Conservation (phyloP, 2,329 filamentous ascomycete species). For the Neonectria punicea region DNA sequence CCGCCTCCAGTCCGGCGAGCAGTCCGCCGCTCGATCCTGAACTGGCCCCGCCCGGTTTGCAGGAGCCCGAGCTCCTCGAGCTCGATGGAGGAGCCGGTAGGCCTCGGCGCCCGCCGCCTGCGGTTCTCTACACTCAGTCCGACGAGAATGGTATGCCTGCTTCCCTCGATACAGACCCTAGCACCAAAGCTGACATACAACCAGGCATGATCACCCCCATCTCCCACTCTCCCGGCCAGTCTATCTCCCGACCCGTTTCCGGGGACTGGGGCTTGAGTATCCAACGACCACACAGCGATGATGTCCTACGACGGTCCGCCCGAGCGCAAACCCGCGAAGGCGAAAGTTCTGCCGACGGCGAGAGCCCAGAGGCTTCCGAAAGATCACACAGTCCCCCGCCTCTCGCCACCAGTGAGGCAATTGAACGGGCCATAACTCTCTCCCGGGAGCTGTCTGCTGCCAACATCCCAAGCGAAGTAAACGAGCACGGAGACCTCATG, state of each 20-base stretch:
- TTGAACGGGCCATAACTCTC: slow-evolving; percentile 83
- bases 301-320: slow-evolving; percentile 60
- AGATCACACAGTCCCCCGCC: slow-evolving; percentile 83
- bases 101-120: slow-evolving; percentile 57
- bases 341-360: slow-evolving; percentile 51
- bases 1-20: slow-evolving; percentile 84
- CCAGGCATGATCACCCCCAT: slow-evolving; percentile 62
- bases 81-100: slow-evolving; percentile 61
- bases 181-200: slow-evolving; percentile 12
- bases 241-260: slow-evolving; percentile 57
- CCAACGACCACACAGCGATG: slow-evolving; percentile 64
- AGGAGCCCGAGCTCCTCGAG: slow-evolving; percentile 77
- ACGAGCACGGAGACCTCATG: slow-evolving; percentile 93
- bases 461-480: slow-evolving; percentile 94
- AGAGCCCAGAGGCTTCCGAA: slow-evolving; percentile 56
- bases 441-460: slow-evolving; percentile 88
- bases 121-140: slow-evolving; percentile 50
- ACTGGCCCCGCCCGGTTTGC: slow-evolving; percentile 53
- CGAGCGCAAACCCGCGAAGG: slow-evolving; percentile 51
- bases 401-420: slow-evolving; percentile 76
- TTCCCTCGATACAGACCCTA: not conserved
- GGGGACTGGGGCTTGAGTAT: slow-evolving; percentile 61
- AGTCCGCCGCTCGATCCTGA: slow-evolving; percentile 75
- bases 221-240: slow-evolving; percentile 63
- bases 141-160: slow-evolving; percentile 46